Conservation (phyloP, 306 rosid genomes). For the Inga oerstediana region DNA sequence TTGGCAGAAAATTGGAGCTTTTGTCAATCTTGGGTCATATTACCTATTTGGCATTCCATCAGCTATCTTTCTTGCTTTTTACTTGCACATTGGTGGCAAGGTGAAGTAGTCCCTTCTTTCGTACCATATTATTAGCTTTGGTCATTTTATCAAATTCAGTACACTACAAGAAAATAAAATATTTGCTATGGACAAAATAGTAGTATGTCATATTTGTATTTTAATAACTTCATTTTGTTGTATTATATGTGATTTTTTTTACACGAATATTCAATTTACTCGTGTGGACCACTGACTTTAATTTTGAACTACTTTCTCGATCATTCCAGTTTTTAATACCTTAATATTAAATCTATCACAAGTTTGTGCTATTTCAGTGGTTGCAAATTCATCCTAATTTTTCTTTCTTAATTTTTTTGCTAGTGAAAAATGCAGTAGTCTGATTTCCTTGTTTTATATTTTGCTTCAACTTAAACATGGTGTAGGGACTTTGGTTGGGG, state of each 20-base stretch:
- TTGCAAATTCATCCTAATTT: not conserved
- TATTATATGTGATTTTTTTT: no score
- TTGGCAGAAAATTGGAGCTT: not conserved
- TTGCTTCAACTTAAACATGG: not conserved
- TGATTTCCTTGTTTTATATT: not conserved
- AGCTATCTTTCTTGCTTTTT: not conserved
- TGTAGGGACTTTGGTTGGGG: slow-evolving; percentile 82
- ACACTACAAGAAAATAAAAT: not conserved
- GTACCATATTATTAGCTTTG: not conserved
- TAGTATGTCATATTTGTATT: no score
- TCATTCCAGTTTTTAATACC: no score
- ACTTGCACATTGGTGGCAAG: not conserved
- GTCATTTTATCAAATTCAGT: not conserved
- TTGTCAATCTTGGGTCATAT: not conserved
- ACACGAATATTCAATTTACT: not conserved
- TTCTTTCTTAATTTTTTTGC: not conserved
- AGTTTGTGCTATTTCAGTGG: not conserved
- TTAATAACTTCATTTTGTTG: no score
- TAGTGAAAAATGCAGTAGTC: not conserved
- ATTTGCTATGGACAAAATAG: not conserved
- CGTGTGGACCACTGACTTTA: not conserved
- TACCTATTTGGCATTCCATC: not conserved
- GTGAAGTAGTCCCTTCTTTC: not conserved
- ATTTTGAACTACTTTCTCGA: not conserved
- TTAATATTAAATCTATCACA: no score